Evolutionary conservation across 1,139 yeast species (phyloP), one percentile per base, ranked within the genome.

Genomic region (Diutina rugosa): DNA sequence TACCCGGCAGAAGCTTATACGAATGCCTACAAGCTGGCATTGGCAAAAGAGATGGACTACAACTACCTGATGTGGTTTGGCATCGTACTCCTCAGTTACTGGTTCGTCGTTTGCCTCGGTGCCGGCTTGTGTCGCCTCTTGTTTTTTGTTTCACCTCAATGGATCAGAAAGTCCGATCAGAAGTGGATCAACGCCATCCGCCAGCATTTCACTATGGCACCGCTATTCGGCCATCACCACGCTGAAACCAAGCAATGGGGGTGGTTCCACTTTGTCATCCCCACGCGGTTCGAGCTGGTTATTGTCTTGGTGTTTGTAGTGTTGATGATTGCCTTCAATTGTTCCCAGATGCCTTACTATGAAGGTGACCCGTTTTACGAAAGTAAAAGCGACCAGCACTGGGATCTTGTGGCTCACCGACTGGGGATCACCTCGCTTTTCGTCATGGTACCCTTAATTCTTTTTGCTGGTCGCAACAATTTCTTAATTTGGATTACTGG

Each of bases 11-110:
- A n/a, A 8, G 44, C n/a, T 1, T 49, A 49, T 28, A 5, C 10
- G 28, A 49, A 26, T 6, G 53, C 53, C 18, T 55, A 46, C 14
- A 30, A 46, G 29, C 47, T 47, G 46, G 46, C 35, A 7, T 16
- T 54, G 18, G 21, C 48, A 4, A 21, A 47, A 5, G n/a, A 6
- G 4, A 14, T 30, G 49, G 46, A 46, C 28, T n/a, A 5, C 44
- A 73, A 70, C 62, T 72, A 68, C 49, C 81, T 82, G 58, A 70
- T 74, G 55, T 72, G 71, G 67, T 81, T 76, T 62, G 82, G 80
- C n/a, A 71, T 71, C 56, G 76, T 72, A 2, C 78, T 82, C 65
- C 71, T 76, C 46, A 67, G 72, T 32, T 81, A 72, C 63, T 82
- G 78, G 71, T 77, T 78, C 47, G 62, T 68, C 9, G 74, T 72